phyloP scores from a whole-genome alignment of 2,329 filamentous ascomycete genomes.

The Arthroderma uncinatum region DNA sequence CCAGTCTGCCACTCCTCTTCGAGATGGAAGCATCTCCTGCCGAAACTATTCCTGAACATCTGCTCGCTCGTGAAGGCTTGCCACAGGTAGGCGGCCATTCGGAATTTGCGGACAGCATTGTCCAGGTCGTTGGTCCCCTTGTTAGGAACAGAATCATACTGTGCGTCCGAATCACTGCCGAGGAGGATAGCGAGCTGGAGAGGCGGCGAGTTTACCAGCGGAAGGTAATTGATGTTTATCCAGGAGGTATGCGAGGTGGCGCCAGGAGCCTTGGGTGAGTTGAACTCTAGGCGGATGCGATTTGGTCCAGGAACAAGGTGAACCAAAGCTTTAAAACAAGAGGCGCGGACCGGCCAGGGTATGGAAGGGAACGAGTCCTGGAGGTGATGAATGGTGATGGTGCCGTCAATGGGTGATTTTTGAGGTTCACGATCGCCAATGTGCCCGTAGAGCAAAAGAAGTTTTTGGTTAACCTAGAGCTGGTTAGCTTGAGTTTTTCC shows the following conservation, averaged over 20 bases:
- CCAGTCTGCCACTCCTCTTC: constrained; percentile 92
- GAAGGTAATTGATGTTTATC: constrained; percentile 76
- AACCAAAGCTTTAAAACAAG: constrained; percentile 81
- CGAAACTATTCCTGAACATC: constrained; percentile 82
- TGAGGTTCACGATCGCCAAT: constrained; percentile 55
- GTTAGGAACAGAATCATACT: constrained; percentile 71
- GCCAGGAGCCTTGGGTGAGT: constrained; percentile 66
- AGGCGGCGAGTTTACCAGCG: constrained; percentile 65
- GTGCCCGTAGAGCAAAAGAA: constrained; percentile 68
- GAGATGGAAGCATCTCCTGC: constrained; percentile 74
- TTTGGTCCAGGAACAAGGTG: constrained; percentile 90
- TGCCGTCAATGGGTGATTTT: constrained; percentile 62
- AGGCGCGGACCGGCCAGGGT: constrained; percentile 77
- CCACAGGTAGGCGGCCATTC: constrained; percentile 93
- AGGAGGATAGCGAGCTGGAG: constrained; percentile 81
- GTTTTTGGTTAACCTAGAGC: constrained; percentile 74
- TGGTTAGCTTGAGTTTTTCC: background rate
- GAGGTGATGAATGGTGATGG: constrained; percentile 64
- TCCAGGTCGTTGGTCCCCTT: constrained; percentile 74
- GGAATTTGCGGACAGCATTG: constrained; percentile 74
- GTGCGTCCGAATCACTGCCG: constrained; percentile 75
- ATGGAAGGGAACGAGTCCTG: constrained; percentile 76
- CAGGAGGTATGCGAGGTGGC: constrained; percentile 62
- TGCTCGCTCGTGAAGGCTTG: constrained; percentile 95
- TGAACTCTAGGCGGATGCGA: constrained; percentile 75